Base-by-base conservation (phyloP, 768 basidiomycete species). In the Tulasnella sp. region DNA sequence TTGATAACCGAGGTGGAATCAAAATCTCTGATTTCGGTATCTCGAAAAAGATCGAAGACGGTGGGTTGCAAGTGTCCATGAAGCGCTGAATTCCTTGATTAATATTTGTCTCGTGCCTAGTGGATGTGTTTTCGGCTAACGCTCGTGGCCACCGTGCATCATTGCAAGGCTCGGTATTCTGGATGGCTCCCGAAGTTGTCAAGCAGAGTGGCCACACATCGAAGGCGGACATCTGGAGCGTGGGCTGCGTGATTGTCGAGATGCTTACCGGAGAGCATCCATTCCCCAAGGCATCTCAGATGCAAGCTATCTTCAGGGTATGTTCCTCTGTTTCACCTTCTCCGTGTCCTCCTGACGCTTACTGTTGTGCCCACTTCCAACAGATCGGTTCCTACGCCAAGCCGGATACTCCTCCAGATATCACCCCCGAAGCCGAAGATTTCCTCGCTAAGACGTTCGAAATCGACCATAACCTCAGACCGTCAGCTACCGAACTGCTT, bases 121-220 rank as follows among this genome's bases (percentile, higher is more conserved):
- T 1, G 84, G 88, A 77, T 84, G 84, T 34, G 87, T 87, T 34
- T 92, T 92, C 64, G 16, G 34, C 16, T 92, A 93, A 80, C 46
- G 80, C 82, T 60, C 92, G 93, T 34, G 90, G 92, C 69, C 93
- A 98, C 85, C 90, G 98, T 9, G 95, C 96, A 6, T 99, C 98
- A 1, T 87, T 99, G 7, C 98, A 99, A 86, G 98, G 98, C 2
- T 98, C 96, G 1, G 97, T 98, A 16, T 99, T 98, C 87, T 99
- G 97, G 97, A 98, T 99, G 97, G 97, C 97, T 0, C 97, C 97
- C 0, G 97, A 98, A 86, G 96, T 98, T 28, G 98, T 99, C 81
- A 97, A 97, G 84, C 98, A 99, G 87, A 96, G 93, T 37, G 91
- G 92, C 0, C 95, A 98, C 84, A 97, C 96, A 14, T 90, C 89